These are phyloP conservation scores for Melampsora larici-populina DNA, from an alignment of 1,284 basidiomycete genomes.

Conservation along the genomic window DNA sequence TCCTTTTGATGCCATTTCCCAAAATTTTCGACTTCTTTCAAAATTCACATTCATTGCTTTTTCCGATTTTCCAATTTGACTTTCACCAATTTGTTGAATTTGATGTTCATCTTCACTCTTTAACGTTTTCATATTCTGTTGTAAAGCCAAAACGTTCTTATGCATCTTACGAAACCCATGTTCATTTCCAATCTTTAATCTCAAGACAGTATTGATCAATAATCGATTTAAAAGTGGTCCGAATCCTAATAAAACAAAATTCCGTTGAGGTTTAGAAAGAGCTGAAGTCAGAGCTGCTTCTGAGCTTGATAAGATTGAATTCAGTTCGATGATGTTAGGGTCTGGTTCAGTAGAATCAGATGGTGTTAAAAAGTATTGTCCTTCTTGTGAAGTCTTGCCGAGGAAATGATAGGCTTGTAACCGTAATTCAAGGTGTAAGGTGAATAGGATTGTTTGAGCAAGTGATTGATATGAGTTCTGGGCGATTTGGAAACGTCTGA, in stretches of 20 bases:
- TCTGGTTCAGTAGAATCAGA: constrained; percentile 81
- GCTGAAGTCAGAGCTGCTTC: constrained; percentile 68
- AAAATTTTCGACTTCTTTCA: constrained; percentile 73
- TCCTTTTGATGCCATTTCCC: constrained; percentile 59
- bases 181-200: constrained; percentile 68
- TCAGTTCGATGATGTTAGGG: constrained; percentile 81
- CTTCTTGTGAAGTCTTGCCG: constrained; percentile 54
- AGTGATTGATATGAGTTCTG: constrained; percentile 85
- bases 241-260: constrained; percentile 74
- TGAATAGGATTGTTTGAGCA: constrained; percentile 78
- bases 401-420: constrained; percentile 80
- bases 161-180: constrained; percentile 83
- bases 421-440: constrained; percentile 81
- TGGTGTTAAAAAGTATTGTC: constrained; percentile 48
- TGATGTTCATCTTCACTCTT: constrained; percentile 44
- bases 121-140: constrained; percentile 84
- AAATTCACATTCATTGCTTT: constrained; percentile 62
- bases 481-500: constrained; percentile 81
- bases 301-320: constrained; percentile 71
- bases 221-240: constrained; percentile 81
- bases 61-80: constrained; percentile 54
- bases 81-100: constrained; percentile 52
- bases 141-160: constrained; percentile 84
- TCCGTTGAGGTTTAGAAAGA: constrained; percentile 58
- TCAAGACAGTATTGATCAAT: constrained; percentile 70